phyloP scores from a whole-genome alignment of 306 rosid genomes.

The Vigna reflexopilosa region DNA sequence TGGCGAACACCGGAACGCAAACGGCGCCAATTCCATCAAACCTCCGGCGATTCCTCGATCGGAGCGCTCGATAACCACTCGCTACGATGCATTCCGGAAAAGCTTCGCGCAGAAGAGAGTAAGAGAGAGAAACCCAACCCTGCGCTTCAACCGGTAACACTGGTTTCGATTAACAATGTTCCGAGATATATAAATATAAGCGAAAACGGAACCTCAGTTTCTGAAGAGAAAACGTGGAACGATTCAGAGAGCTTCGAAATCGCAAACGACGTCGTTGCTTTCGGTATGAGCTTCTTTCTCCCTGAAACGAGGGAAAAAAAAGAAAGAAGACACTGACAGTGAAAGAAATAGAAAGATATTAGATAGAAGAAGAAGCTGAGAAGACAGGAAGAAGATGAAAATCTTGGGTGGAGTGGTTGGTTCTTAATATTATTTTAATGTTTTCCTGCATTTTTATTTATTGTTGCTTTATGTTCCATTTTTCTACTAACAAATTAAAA shows the following conservation, averaged over 20 bases:
- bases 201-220: slow-evolving; percentile 34
- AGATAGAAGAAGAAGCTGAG: not conserved
- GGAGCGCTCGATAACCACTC: slow-evolving; percentile 52
- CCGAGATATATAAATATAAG: not conserved
- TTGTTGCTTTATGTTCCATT: not conserved
- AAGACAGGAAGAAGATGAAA: not conserved
- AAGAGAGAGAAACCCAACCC: slow-evolving; percentile 9
- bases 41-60: slow-evolving; percentile 59
- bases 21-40: slow-evolving; percentile 71
- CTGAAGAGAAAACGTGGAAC: slow-evolving; percentile 31
- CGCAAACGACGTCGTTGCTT: slow-evolving; percentile 8
- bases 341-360: slow-evolving; percentile 29
- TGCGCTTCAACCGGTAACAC: not conserved
- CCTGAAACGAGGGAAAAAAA: slow-evolving; percentile 1
- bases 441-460: not conserved
- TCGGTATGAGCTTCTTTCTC: not conserved
- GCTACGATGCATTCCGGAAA: slow-evolving; percentile 59
- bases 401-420: slow-evolving; percentile 71
- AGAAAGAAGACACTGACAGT: slow-evolving; percentile 53
- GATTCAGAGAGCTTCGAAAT: slow-evolving; percentile 44
- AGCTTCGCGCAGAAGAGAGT: not conserved
- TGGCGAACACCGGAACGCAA: slow-evolving; percentile 44
- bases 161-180: slow-evolving; percentile 45
- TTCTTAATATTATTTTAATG: slow-evolving; percentile 11
- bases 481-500: not conserved